These are phyloP conservation scores for Fistulinella staudtii DNA, from an alignment of 1,284 basidiomycete genomes.

Conservation along the genomic window DNA sequence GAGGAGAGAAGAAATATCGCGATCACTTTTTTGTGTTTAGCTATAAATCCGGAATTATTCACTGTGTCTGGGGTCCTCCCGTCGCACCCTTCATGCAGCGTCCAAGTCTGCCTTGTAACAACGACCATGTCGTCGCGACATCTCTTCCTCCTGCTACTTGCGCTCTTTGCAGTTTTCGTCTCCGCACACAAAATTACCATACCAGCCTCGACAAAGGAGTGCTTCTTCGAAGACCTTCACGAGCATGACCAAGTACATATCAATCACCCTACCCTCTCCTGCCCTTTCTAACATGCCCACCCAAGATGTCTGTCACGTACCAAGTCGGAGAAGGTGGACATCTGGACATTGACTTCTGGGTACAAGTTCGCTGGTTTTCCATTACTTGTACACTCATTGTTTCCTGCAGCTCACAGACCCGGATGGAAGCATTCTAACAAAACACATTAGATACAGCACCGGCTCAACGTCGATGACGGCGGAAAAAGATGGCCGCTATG, in stretches of 20 bases:
- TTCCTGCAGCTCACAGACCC: conserved; percentile 73
- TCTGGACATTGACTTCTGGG: conserved; percentile 95
- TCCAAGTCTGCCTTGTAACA: too few relatives aligned
- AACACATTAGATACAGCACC: conserved; percentile 84
- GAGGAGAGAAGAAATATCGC: conserved; percentile 32
- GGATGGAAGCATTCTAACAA: conserved; percentile 60
- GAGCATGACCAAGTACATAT: conserved; percentile 81
- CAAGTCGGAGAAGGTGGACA: conserved; percentile 97
- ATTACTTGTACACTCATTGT: neutral
- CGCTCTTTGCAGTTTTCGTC: conserved; percentile 42
- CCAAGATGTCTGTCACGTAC: conserved; percentile 97
- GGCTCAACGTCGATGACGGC: conserved; percentile 89
- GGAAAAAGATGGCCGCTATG: conserved; percentile 80
- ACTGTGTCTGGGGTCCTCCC: conserved; percentile 27
- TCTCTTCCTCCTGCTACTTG: conserved; percentile 41
- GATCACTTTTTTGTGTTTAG: conserved; percentile 20
- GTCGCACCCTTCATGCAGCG: too few relatives aligned
- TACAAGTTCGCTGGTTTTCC: conserved; percentile 34
- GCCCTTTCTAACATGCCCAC: conserved; percentile 4
- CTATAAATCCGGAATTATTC: conserved; percentile 10
- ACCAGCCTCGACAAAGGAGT: conserved; percentile 82
- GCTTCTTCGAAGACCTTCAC: conserved; percentile 98
- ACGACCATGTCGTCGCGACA: conserved; percentile 13
- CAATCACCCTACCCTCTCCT: neutral
- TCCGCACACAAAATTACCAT: conserved; percentile 69